These are phyloP conservation scores for Verticillium nubilum DNA, from an alignment of 2,329 filamentous ascomycete species.

Conservation along the genomic window DNA sequence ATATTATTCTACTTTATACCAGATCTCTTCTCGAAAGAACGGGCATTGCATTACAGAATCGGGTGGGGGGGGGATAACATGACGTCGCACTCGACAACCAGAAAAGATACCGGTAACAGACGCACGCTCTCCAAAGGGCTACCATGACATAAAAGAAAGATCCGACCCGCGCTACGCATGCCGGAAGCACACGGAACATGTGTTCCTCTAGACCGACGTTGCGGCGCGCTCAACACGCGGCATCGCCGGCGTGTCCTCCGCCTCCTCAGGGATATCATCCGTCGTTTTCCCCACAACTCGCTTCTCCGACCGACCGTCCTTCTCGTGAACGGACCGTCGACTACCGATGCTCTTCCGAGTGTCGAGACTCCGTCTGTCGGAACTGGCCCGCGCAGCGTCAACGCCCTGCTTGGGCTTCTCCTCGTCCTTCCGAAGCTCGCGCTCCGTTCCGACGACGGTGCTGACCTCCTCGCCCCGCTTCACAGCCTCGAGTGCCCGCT, in stretches of 20 bases:
- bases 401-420: slow-evolving; percentile 10
- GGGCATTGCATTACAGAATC: not conserved
- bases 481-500: slow-evolving; percentile 38
- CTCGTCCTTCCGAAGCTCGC: slow-evolving; percentile 14
- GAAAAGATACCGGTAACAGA: not conserved
- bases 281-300: not conserved
- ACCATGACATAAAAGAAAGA: not conserved
- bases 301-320: not conserved
- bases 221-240: not conserved
- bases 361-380: not conserved
- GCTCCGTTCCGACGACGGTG: slow-evolving; percentile 19
- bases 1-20: not conserved
- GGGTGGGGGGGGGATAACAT: not conserved
- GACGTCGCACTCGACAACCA: not conserved
- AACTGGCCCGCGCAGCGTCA: not conserved
- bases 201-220: not conserved
- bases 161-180: not conserved
- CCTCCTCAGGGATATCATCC: slow-evolving; percentile 3
- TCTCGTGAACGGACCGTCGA: not conserved
- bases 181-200: not conserved
- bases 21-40: not conserved
- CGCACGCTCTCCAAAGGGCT: not conserved
- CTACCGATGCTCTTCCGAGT: not conserved
- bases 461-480: slow-evolving; percentile 36
- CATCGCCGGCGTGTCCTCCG: not conserved